Base-by-base conservation (phyloP, 306 rosid species). In the Spatholobus suberectus region DNA sequence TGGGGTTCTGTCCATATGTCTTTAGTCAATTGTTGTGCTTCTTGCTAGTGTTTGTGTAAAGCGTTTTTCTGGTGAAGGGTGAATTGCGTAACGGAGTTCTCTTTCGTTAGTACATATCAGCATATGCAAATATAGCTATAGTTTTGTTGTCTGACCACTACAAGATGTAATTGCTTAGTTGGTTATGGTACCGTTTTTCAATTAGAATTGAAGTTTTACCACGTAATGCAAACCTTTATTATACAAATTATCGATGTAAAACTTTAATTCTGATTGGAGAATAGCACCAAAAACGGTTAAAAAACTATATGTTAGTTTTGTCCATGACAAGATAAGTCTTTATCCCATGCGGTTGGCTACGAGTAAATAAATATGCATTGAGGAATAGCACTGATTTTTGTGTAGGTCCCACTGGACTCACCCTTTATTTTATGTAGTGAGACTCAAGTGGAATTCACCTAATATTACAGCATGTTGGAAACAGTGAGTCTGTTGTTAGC, bases 1-100 rank as follows among this genome's bases (percentile, higher is more conserved):
- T 52, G 61, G 49, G 70, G 41, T 70, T 51, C 14, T 83, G 61
- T 62, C 78, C n/a, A 26, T 83, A n/a, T n/a, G 46, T 20, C 3
- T 4, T 46, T 74, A 26, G 7, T 13, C 15, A 3, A 73, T 67
- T 73, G 52, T 26, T 27, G 17, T 29, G 63, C 67, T 75, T 75
- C 3, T 14, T 41, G 51, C 46, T 2, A 5, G n/a, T 66, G 18
- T 70, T 29, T 46, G 67, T 38, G 54, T 49, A 23, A 23, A 73
- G 75, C 44, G 29, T 63, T 35, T 78, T 61, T 35, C 5, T 23
- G n/a, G 58, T 23, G 58, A 70, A 43, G 75, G 58, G 23, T 70
- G 10, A 70, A 70, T 23, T 70, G 55, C 21, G 57, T 43, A 11
- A 5, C 41, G 51, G 75, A 70, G 55, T 17, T 18, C 14, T 32